These are phyloP conservation scores for Amanita pallidorosea DNA, from an alignment of 768 basidiomycete species.

Conservation along the genomic window DNA sequence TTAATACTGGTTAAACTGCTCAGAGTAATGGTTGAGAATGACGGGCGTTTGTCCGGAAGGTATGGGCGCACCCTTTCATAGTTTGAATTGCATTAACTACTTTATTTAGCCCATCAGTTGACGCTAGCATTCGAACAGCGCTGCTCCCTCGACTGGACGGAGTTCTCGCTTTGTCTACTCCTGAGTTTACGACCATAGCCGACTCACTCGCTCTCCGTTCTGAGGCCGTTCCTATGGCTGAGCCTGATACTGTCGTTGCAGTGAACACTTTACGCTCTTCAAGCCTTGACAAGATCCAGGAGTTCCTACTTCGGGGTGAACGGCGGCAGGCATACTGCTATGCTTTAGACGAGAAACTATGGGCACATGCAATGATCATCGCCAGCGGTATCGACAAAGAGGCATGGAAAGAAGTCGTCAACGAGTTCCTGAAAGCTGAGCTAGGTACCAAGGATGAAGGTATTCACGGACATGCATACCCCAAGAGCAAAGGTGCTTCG, in stretches of 20 bases:
- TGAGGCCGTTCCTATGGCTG: slow-evolving; percentile 19
- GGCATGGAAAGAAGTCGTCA: slow-evolving; percentile 84
- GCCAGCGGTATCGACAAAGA: slow-evolving; percentile 90
- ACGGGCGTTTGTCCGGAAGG: slow-evolving; percentile 83
- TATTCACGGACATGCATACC: slow-evolving; percentile 8
- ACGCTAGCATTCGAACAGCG: slow-evolving; percentile 63
- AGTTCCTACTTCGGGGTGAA: slow-evolving; percentile 73
- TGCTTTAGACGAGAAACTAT: slow-evolving; percentile 81
- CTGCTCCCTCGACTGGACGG: slow-evolving; percentile 49
- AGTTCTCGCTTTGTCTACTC: slow-evolving; percentile 11
- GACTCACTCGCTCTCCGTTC: slow-evolving; percentile 15
- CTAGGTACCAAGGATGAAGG: slow-evolving; percentile 34
- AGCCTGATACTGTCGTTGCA: slow-evolving; percentile 30
- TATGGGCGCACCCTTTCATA: slow-evolving; percentile 19
- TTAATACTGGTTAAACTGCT: slow-evolving; percentile 64
- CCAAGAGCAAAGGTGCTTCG: slow-evolving; percentile 9
- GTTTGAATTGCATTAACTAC: not conserved
- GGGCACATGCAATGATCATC: slow-evolving; percentile 95
- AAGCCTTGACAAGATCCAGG: slow-evolving; percentile 67
- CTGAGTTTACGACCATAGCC: slow-evolving; percentile 20
- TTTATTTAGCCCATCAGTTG: slow-evolving; percentile 42
- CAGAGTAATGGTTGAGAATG: slow-evolving; percentile 77
- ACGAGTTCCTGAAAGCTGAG: slow-evolving; percentile 75
- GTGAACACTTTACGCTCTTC: slow-evolving; percentile 50
- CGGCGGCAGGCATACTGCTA: slow-evolving; percentile 79